These are phyloP conservation scores for Mikania micrantha DNA, from an alignment of 129 eudicot genomes.

Conservation along the genomic window DNA sequence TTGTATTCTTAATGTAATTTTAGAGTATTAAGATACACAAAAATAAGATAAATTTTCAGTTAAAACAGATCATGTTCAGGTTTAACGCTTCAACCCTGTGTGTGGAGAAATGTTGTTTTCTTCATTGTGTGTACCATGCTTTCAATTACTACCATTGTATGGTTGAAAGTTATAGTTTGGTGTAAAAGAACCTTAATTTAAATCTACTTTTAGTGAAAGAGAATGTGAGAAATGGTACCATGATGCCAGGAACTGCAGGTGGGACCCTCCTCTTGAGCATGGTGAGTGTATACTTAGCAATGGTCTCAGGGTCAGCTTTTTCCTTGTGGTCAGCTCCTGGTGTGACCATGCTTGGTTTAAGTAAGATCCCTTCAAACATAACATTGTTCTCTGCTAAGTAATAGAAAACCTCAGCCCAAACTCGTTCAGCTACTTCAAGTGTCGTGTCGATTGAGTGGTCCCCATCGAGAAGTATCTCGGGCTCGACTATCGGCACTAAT, in stretches of 20 bases:
- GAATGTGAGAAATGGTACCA: conserved; percentile 38
- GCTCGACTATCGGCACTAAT: conserved; percentile 94
- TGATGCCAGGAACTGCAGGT: conserved; percentile 92
- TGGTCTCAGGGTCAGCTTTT: conserved; percentile 77
- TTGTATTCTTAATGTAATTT: too few species aligned
- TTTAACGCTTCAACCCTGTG: neutral
- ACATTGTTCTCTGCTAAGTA: conserved; percentile 88
- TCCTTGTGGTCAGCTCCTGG: conserved; percentile 93
- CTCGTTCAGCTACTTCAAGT: conserved; percentile 80
- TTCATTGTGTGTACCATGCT: neutral
- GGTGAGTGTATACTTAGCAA: conserved; percentile 75
- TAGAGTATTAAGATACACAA: too few species aligned
- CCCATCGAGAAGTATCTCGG: conserved; percentile 95
- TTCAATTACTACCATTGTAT: neutral
- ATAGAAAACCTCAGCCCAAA: conserved; percentile 88
- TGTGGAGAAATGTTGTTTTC: neutral
- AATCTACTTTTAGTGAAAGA: neutral
- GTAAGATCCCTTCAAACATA: conserved; percentile 70
- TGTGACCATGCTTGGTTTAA: conserved; percentile 91
- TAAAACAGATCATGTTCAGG: too few species aligned
- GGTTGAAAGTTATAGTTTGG: too few species aligned
- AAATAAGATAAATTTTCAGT: too few species aligned
- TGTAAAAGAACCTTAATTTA: neutral
- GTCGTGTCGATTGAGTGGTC: conserved; percentile 90
- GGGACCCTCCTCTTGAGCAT: conserved; percentile 96